Evolutionary conservation across 371 early-diverging fungal species (phyloP).

Genomic region (Mucor saturninus): DNA sequence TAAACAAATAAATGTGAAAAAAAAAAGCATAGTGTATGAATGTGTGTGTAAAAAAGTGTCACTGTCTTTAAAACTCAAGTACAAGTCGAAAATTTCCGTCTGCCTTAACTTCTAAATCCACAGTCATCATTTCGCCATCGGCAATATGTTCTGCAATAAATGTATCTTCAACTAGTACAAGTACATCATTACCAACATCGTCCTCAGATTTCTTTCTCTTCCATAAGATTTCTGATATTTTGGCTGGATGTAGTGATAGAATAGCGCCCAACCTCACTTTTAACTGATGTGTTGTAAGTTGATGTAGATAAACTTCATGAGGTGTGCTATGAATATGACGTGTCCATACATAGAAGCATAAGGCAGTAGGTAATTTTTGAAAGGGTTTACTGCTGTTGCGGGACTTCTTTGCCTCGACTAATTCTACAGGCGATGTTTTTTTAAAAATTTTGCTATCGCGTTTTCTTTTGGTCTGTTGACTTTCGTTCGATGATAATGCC

Average conservation of each 20-base stretch:
- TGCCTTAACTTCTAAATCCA: constrained; percentile 29
- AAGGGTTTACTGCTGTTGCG: neutral
- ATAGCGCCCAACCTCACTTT: constrained; percentile 12
- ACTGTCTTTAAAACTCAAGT: constrained; percentile 22
- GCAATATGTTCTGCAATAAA: constrained; percentile 27
- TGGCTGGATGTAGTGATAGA: constrained; percentile 14
- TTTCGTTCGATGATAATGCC: neutral
- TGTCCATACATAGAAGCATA: constrained; percentile 20
- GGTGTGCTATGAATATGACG: constrained; percentile 2
- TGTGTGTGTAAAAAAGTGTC: neutral
- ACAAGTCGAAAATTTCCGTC: constrained; percentile 26
- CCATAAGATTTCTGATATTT: constrained; percentile 31
- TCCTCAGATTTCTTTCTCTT: constrained; percentile 2
- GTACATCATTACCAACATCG: constrained; percentile 12
- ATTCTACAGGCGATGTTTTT: neutral
- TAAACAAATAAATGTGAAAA: constrained; percentile 2
- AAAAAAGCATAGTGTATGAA: neutral
- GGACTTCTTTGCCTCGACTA: neutral
- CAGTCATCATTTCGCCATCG: constrained; percentile 20
- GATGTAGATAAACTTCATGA: constrained; percentile 11
- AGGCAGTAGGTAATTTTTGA: neutral
- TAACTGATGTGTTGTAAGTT: constrained; percentile 16
- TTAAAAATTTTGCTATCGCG: neutral
- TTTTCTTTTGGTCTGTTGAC: neutral
- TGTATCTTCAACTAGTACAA: constrained; percentile 30